Conservation (phyloP, 495 filamentous ascomycete genomes). For the Xylaria telfairii region DNA sequence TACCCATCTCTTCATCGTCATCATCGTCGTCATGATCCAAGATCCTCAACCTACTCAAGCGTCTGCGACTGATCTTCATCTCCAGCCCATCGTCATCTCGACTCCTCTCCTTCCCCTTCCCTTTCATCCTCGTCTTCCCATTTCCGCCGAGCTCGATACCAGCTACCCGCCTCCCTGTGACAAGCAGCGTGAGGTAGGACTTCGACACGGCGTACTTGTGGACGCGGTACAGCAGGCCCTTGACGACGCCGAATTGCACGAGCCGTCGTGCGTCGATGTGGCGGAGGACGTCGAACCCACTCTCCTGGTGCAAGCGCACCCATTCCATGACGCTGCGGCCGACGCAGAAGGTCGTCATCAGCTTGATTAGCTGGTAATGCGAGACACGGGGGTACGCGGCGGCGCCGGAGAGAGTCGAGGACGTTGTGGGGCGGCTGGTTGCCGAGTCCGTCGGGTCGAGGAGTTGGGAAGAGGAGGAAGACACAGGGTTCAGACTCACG, state of each 20-base stretch:
- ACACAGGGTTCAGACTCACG: neutral
- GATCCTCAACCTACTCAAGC: neutral
- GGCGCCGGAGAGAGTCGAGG: neutral
- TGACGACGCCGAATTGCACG: slow-evolving; percentile 94
- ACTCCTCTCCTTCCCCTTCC: neutral
- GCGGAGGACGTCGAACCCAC: slow-evolving; percentile 61
- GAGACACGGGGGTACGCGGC: slow-evolving; percentile 35
- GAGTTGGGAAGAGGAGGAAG: neutral
- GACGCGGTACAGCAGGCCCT: slow-evolving; percentile 91
- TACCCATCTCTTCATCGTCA: neutral
- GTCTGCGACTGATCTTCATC: slow-evolving; percentile 21
- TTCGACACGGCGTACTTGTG: slow-evolving; percentile 85
- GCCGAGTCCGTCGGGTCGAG: neutral
- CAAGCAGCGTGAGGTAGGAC: slow-evolving; percentile 51
- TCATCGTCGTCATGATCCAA: slow-evolving; percentile 8
- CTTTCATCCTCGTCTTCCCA: neutral
- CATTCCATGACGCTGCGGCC: slow-evolving; percentile 82
- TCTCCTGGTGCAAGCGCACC: slow-evolving; percentile 71
- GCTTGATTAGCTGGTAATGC: slow-evolving; percentile 63
- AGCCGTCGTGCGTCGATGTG: slow-evolving; percentile 87
- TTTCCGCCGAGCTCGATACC: slow-evolving; percentile 33
- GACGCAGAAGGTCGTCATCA: slow-evolving; percentile 80
- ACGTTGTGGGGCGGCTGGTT: slow-evolving; percentile 33
- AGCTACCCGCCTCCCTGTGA: slow-evolving; percentile 46
- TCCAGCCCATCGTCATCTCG: slow-evolving; percentile 21